Conservation (phyloP, 2,329 filamentous ascomycete species). For the Aspergillus fumigatus region DNA sequence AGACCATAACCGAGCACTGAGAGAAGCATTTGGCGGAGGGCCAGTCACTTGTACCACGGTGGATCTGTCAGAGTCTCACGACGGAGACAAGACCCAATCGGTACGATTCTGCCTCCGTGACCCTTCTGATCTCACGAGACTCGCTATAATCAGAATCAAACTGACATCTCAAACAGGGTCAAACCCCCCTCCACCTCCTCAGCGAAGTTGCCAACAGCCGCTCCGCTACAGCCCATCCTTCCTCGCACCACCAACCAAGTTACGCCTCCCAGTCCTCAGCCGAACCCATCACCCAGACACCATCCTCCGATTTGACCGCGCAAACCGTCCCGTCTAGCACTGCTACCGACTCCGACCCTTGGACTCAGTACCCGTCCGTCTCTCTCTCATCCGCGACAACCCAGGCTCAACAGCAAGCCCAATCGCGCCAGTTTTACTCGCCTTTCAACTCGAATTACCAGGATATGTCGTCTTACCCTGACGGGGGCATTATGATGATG, state of each 20-base stretch:
- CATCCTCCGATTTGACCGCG: slow-evolving; percentile 3
- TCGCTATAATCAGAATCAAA: not conserved
- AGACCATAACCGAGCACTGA: slow-evolving; percentile 24
- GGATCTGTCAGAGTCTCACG: not conserved
- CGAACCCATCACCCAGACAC: slow-evolving; percentile 8
- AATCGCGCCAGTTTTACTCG: slow-evolving; percentile 8
- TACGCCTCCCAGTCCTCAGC: slow-evolving; percentile 9
- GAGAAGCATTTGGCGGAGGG: slow-evolving; percentile 18
- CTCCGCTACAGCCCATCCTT: slow-evolving; percentile 3
- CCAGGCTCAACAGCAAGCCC: not conserved
- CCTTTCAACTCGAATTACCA: slow-evolving; percentile 5
- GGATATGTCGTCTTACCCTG: slow-evolving; percentile 12
- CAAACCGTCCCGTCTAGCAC: not conserved
- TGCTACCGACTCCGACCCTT: slow-evolving; percentile 6
- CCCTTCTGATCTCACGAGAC: not conserved
- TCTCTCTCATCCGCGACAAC: not conserved
- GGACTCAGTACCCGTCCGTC: slow-evolving; percentile 7
- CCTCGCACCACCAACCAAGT: slow-evolving; percentile 2
- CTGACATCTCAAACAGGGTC: slow-evolving; percentile 7
- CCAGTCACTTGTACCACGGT: not conserved
- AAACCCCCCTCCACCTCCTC: slow-evolving; percentile 35
- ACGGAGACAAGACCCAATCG: not conserved
- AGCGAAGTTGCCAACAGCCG: slow-evolving; percentile 35
- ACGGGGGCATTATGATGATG: slow-evolving; percentile 11
- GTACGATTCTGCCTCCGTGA: not conserved